Evolutionary conservation across 371 early-diverging fungal species (phyloP).

Genomic region (Mycotypha africana): DNA sequence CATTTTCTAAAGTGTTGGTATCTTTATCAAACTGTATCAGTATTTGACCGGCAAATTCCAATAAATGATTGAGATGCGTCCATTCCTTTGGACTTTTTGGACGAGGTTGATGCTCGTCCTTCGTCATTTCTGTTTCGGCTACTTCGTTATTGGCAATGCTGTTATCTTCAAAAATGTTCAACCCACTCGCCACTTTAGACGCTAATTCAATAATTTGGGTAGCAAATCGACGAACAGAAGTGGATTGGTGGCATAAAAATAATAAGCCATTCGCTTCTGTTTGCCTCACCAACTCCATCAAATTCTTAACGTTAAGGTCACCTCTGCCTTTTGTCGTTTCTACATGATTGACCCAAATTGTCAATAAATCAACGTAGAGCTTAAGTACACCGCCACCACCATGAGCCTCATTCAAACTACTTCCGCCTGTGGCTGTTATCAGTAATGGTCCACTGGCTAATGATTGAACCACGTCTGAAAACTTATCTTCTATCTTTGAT

Average conservation of each 20-base stretch:
- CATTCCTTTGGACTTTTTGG: no score
- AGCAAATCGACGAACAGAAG: constrained; percentile 53
- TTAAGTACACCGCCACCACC: constrained; percentile 29
- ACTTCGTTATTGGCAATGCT: neutral
- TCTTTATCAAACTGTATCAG: constrained; percentile 52
- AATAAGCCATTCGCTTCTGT: constrained; percentile 74
- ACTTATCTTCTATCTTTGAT: constrained; percentile 56
- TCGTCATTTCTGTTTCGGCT: neutral
- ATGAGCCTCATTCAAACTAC: constrained; percentile 1
- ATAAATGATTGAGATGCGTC: constrained; percentile 8
- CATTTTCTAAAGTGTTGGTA: constrained; percentile 35
- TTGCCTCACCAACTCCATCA: constrained; percentile 57
- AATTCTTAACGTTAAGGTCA: constrained; percentile 14
- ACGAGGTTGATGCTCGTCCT: constrained; percentile 7
- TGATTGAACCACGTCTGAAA: constrained; percentile 45
- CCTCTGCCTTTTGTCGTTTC: constrained; percentile 2
- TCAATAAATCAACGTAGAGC: constrained; percentile 35
- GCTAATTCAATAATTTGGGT: constrained; percentile 56
- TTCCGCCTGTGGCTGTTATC: constrained; percentile 9
- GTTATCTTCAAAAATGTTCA: constrained; percentile 15
- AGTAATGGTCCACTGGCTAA: constrained; percentile 30
- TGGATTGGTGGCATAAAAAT: constrained; percentile 62
- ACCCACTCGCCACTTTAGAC: constrained; percentile 42
- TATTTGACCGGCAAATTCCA: constrained; percentile 44
- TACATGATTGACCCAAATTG: constrained; percentile 28